These are phyloP conservation scores for Teunomyces aglyptinius DNA, from an alignment of 805 yeast genomes.

Conservation along the genomic window DNA sequence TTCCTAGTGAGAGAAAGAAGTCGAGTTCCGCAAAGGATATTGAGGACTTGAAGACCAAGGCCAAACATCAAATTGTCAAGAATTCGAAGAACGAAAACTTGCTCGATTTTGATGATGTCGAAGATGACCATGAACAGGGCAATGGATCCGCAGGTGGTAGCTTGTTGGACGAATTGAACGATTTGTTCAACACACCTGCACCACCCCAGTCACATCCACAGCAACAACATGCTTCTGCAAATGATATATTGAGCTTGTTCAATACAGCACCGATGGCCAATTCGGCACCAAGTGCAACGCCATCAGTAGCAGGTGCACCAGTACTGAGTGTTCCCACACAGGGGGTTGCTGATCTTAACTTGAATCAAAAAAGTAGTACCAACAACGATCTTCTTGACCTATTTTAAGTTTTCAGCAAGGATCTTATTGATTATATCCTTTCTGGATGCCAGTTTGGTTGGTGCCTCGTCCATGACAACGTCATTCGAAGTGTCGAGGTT, in stretches of 20 bases:
- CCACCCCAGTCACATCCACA: conserved; percentile 13
- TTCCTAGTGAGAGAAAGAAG: conserved; percentile 12
- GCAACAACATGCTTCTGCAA: conserved; percentile 14
- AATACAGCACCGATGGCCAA: conserved; percentile 11
- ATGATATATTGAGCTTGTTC: conserved; percentile 51
- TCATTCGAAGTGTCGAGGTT: conserved; percentile 1
- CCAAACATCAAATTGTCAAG: conserved; percentile 69
- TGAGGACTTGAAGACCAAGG: conserved; percentile 75
- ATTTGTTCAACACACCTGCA: conserved; percentile 52
- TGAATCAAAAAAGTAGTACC: conserved; percentile 7
- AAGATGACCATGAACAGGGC: conserved; percentile 17
- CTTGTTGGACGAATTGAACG: conserved; percentile 72
- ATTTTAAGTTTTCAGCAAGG: conserved; percentile 19
- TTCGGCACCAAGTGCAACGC: neutral
- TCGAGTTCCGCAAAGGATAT: conserved; percentile 36
- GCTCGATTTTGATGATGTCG: conserved; percentile 79
- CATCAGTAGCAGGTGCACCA: too few species aligned
- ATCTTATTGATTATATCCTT: conserved; percentile 5
- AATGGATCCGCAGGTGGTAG: conserved; percentile 15
- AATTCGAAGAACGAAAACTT: conserved; percentile 73
- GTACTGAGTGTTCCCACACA: neutral
- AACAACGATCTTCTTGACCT: conserved; percentile 39
- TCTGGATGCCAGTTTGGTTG: neutral
- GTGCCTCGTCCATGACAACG: conserved; percentile 3
- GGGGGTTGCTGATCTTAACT: conserved; percentile 1